Conservation (phyloP, 805 yeast genomes). For the Wickerhamiella qilinensis region DNA sequence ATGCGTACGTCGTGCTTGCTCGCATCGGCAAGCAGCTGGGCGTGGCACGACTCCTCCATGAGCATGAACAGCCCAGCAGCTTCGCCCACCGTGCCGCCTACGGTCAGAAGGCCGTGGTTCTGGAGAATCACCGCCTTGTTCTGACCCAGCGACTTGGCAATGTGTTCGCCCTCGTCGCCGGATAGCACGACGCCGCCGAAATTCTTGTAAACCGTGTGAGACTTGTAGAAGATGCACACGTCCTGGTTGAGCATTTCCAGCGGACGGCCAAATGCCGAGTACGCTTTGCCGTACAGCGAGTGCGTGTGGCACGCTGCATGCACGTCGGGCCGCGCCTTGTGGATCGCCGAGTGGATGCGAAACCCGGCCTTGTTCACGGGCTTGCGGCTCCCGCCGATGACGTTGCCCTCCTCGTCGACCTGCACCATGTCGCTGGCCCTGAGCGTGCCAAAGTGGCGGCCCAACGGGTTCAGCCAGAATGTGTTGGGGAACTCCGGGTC, state of each 20-base stretch:
- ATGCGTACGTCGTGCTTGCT: conserved; percentile 29
- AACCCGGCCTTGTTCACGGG: conserved; percentile 56
- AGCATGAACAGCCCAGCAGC: conserved; percentile 51
- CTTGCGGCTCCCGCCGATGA: conserved; percentile 41
- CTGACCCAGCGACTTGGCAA: conserved; percentile 45
- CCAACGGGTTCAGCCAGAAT: conserved; percentile 83
- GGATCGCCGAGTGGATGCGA: conserved; percentile 51
- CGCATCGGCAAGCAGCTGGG: conserved; percentile 50
- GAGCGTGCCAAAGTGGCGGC: conserved; percentile 51
- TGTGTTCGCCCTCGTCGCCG: conserved; percentile 41
- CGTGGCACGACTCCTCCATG: conserved; percentile 49
- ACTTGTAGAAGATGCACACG: conserved; percentile 47
- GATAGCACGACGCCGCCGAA: conserved; percentile 73
- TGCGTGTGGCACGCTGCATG: conserved; percentile 62
- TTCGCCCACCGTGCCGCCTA: conserved; percentile 56
- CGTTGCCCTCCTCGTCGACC: conserved; percentile 43
- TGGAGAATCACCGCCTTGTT: conserved; percentile 42
- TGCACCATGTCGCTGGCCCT: conserved; percentile 49
- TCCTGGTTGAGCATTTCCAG: conserved; percentile 74
- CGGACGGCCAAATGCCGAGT: conserved; percentile 45
- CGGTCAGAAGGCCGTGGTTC: conserved; percentile 61
- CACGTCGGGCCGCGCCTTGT: conserved; percentile 53
- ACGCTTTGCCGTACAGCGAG: conserved; percentile 48
- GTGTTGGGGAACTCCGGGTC: conserved; percentile 71
- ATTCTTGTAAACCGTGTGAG: conserved; percentile 46